Conservation (phyloP, 768 basidiomycete species). For the Sarcomyxa edulis region DNA sequence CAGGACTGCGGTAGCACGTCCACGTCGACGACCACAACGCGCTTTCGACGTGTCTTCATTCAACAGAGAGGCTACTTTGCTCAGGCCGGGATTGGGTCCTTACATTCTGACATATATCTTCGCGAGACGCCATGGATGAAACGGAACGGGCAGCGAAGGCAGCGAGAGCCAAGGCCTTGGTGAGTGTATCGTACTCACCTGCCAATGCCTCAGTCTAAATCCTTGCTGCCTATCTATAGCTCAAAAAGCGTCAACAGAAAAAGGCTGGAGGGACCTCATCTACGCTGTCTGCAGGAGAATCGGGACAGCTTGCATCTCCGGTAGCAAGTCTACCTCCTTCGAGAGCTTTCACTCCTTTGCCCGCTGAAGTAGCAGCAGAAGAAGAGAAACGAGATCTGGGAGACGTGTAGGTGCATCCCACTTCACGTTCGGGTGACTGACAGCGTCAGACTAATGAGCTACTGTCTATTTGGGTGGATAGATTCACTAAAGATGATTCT, state of each 20-base stretch:
- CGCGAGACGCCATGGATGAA: conserved; percentile 56
- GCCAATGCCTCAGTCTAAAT: not conserved
- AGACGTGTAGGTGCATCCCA: conserved; percentile 55
- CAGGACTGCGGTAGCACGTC: too few relatives aligned
- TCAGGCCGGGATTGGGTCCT: too few relatives aligned
- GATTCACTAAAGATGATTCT: conserved; percentile 42
- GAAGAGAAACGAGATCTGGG: conserved; percentile 42
- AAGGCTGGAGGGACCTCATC: conserved; percentile 43
- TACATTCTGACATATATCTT: too few relatives aligned
- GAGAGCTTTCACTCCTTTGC: too few relatives aligned
- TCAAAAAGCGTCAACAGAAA: conserved; percentile 79
- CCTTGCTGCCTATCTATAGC: conserved; percentile 31
- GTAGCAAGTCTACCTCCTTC: conserved; percentile 32
- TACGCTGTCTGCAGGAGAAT: too few relatives aligned
- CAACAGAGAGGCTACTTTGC: too few relatives aligned
- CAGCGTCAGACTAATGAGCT: conserved; percentile 2
- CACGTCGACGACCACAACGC: too few relatives aligned
- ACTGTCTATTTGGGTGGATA: conserved; percentile 8
- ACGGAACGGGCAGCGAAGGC: conserved; percentile 79
- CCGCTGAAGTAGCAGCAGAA: too few relatives aligned
- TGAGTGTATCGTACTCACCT: conserved; percentile 24
- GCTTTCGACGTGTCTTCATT: not conserved
- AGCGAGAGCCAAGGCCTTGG: conserved; percentile 81
- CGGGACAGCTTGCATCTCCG: conserved; percentile 21
- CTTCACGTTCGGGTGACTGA: not conserved